These are phyloP conservation scores for Trichoderma brevicompactum DNA, from an alignment of 2,329 filamentous ascomycete genomes.

Conservation along the genomic window DNA sequence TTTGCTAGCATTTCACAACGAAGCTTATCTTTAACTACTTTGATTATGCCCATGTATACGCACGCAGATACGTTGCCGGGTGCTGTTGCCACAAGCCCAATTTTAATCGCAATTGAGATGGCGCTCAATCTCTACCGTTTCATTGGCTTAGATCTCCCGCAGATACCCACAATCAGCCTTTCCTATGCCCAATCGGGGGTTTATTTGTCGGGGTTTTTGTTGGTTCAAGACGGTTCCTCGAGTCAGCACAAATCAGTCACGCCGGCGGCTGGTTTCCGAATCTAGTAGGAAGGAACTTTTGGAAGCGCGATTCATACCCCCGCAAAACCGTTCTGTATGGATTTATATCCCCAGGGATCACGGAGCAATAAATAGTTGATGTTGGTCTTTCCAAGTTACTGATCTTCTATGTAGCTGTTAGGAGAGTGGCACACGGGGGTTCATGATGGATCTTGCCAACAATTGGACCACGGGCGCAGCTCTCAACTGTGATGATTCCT, in stretches of 20 bases:
- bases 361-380: background rate
- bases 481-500: constrained; percentile 24
- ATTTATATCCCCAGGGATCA: background rate
- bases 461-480: background rate
- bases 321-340: background rate
- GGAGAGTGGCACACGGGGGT: background rate
- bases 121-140: background rate
- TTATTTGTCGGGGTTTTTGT: background rate
- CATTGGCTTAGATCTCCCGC: background rate
- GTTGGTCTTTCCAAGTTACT: background rate
- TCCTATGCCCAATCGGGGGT: background rate
- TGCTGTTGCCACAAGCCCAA: background rate
- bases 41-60: background rate
- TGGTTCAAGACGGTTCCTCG: background rate
- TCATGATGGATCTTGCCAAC: background rate
- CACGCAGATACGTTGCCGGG: background rate
- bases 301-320: background rate
- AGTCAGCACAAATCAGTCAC: background rate
- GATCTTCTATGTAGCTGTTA: background rate
- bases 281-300: constrained; percentile 7
- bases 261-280: background rate
- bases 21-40: background rate
- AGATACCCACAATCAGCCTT: background rate
- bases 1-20: too few species aligned
- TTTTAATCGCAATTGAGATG: background rate